Base-by-base conservation (phyloP, 345 rosid species). In the Iberis pinnata region DNA sequence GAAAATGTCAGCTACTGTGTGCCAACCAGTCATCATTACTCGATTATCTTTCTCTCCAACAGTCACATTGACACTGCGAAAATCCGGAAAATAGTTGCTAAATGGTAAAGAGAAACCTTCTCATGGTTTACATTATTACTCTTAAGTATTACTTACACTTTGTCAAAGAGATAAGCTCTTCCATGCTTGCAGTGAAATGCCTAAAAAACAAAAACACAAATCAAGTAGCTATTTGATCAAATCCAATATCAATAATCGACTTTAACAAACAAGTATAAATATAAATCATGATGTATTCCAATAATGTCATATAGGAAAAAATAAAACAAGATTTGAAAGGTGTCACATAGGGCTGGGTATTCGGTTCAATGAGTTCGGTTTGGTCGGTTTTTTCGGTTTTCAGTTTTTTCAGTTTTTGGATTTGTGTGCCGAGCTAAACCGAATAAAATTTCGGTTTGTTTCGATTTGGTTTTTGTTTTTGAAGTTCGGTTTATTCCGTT, bases 21-120 rank as follows among this genome's bases (percentile, higher is more conserved):
- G 95, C 83, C 77, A 36, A 67, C 95, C 95, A 38, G 95, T 86
- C 58, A 74, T 67, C 95, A 86, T 86, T 70, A 72, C 24, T 8
- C 95, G 78, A 44, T 80, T 75, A 58, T 82, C 95, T 64, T 38
- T 55, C 67, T 75, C 75, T 51, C 95, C 88, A 41, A 49, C 49
- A 18, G 80, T 70, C 72, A 86, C 47, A 70, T 86, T 86, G 53
- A 77, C 89, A 32, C 95, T 86, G 64, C 0, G 12, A 14, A n/a
- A n/a, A n/a, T n/a, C n/a, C n/a, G n/a, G n/a, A n/a, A 49, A 14
- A 68, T 41, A 1, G 18, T 38, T 14, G 51, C 32, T 33, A 11
- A 39, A 25, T 9, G 3, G 6, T 22, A 49, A 68, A 44, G 6
- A 36, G 6, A 36, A 32, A 38, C 18, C 42, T 43, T 29, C 15